Evolutionary conservation across 192 early-diverging fungal species (phyloP).

Genomic region (Coemansia sp.): DNA sequence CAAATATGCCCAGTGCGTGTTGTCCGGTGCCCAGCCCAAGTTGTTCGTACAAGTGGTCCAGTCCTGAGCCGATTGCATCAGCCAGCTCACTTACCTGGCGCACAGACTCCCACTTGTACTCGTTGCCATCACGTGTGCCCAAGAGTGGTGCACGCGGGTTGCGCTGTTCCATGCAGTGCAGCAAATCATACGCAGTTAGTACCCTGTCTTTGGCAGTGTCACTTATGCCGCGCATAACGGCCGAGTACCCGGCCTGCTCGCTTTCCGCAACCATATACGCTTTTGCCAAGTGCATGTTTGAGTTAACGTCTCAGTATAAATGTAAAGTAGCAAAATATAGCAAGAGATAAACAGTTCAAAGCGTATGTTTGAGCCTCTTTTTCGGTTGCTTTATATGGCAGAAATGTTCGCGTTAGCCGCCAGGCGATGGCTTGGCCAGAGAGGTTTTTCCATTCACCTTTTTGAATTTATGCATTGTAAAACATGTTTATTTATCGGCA

Average conservation of each 20-base stretch:
- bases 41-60: constrained; percentile 60
- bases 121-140: constrained; percentile 59
- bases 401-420: too few relatives aligned
- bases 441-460: too few relatives aligned
- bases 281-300: background rate
- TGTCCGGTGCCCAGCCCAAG: constrained; percentile 13
- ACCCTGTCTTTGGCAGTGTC: constrained; percentile 22
- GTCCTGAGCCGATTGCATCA: constrained; percentile 64
- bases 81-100: constrained; percentile 60
- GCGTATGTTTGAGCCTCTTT: too few relatives aligned
- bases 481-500: too few relatives aligned
- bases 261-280: constrained; percentile 26
- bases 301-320: too few relatives aligned
- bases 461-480: too few relatives aligned
- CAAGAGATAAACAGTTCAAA: too few relatives aligned
- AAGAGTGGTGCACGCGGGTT: constrained; percentile 61
- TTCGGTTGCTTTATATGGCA: too few relatives aligned
- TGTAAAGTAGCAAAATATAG: too few relatives aligned
- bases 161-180: constrained; percentile 49
- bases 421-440: too few relatives aligned
- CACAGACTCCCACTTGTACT: constrained; percentile 70
- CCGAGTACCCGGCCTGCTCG: constrained; percentile 31
- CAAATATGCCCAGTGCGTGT: constrained; percentile 64
- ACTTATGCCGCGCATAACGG: constrained; percentile 28
- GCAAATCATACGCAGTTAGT: constrained; percentile 29